Conservation (phyloP, 176 grass and related monocot species). For the Tuctoria greenei region DNA sequence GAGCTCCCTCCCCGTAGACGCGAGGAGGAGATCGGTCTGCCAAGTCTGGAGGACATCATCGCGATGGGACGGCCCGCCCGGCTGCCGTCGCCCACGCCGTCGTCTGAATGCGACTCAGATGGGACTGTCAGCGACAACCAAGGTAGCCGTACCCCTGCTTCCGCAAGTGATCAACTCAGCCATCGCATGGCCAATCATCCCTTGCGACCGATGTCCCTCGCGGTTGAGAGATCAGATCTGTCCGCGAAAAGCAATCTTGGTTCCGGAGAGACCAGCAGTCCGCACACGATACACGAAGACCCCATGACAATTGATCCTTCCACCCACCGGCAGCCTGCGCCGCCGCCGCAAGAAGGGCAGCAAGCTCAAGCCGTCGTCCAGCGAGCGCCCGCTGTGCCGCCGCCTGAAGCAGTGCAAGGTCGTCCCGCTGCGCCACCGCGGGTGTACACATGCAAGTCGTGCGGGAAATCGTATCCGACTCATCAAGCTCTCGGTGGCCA, state of each 20-base stretch:
- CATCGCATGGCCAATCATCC: background rate
- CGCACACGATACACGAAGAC: background rate
- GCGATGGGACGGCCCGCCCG: background rate
- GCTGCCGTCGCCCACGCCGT: conserved; percentile 2
- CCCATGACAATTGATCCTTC: too few relatives aligned
- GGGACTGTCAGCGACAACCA: conserved; percentile 8
- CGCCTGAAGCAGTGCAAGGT: too few relatives aligned
- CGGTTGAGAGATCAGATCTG: background rate
- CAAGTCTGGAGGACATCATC: background rate
- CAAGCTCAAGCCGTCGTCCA: background rate
- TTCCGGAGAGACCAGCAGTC: background rate
- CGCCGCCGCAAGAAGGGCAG: background rate
- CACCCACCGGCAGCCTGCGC: background rate
- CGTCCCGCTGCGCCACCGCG: background rate
- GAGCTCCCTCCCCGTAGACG: too few relatives aligned
- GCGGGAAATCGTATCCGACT: conserved; percentile 3
- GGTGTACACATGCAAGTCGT: conserved; percentile 24
- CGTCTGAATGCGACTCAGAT: background rate
- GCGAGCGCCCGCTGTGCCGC: background rate
- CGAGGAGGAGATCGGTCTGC: too few relatives aligned
- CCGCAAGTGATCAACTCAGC: background rate
- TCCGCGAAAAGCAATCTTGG: background rate
- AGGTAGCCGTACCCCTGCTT: background rate
- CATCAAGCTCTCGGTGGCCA: conserved; percentile 48
- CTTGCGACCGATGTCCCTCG: background rate